Percentiles rank a stretch among this genome's conserved stretches.
Evolutionary conservation across 1,284 basidiomycete species (phyloP).

Genomic region (Moniliella sp.): DNA sequence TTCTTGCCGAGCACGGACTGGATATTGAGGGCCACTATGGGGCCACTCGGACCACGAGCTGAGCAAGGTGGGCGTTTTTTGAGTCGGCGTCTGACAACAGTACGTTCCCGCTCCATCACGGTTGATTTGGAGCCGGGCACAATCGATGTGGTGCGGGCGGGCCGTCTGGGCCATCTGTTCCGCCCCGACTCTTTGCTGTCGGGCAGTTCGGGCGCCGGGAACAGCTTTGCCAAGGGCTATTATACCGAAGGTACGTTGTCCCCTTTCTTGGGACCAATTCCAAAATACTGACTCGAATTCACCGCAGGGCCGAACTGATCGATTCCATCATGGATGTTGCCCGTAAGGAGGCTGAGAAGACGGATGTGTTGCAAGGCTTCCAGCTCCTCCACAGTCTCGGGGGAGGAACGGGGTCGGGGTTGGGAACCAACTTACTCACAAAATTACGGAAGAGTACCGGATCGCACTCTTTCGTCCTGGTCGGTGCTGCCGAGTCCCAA

Average conservation of each 20-base stretch:
- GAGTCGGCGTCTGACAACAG: conserved; percentile 26
- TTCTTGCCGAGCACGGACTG: conserved; percentile 33
- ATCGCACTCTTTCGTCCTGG: conserved; percentile 47
- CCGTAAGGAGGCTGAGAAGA: conserved; percentile 43
- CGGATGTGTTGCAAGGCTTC: conserved; percentile 44
- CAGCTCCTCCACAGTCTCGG: conserved; percentile 45
- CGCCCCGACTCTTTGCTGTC: conserved; percentile 47
- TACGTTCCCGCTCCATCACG: conserved; percentile 21
- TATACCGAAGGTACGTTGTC: too few species aligned
- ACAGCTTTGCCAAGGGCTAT: conserved; percentile 45
- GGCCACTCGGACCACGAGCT: conserved; percentile 19
- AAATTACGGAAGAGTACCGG: conserved; percentile 47
- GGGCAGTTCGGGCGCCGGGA: conserved; percentile 42
- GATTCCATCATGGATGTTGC: conserved; percentile 44
- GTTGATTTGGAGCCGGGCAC: conserved; percentile 79
- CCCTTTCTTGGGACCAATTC: too few species aligned
- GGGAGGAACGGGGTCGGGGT: conserved; percentile 46
- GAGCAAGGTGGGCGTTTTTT: conserved; percentile 27
- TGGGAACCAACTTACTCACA: conserved; percentile 45
- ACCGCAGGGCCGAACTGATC: conserved; percentile 43
- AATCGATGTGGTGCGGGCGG: conserved; percentile 73
- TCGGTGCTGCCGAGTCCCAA: conserved; percentile 45
- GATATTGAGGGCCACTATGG: conserved; percentile 25
- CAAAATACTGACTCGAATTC: too few species aligned
- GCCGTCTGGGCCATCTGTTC: conserved; percentile 40